These are phyloP conservation scores for Pleurotus ostreatus DNA, from an alignment of 768 basidiomycete species.

Conservation along the genomic window DNA sequence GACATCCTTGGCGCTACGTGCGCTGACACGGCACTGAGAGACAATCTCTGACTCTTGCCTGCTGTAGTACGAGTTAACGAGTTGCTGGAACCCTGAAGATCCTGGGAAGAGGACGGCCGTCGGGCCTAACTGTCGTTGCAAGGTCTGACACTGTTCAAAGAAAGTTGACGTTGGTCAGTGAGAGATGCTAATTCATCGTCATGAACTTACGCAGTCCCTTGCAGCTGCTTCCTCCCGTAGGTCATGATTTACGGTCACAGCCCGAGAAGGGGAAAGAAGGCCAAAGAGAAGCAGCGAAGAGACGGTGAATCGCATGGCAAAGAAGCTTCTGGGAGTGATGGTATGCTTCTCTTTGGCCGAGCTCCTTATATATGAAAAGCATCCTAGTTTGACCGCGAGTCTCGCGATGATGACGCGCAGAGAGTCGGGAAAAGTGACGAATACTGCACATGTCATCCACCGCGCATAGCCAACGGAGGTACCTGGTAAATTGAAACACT, in stretches of 20 bases:
- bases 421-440: too few relatives aligned
- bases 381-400: too few relatives aligned
- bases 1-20: background rate
- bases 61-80: background rate
- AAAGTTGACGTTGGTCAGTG: background rate
- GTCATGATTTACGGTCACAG: background rate
- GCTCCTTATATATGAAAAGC: background rate
- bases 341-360: background rate
- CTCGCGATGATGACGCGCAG: too few relatives aligned
- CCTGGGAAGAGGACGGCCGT: background rate
- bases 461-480: too few relatives aligned
- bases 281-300: constrained; percentile 5
- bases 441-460: too few relatives aligned
- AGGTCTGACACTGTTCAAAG: background rate
- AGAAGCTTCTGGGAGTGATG: constrained; percentile 1
- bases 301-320: constrained; percentile 3
- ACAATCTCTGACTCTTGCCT: constrained; percentile 2
- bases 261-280: background rate
- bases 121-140: background rate
- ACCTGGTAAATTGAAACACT: too few relatives aligned
- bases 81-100: background rate
- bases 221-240: background rate
- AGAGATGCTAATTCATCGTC: background rate
- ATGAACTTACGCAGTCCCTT: background rate
- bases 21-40: background rate